These are phyloP conservation scores for Colletotrichum tofieldiae DNA, from an alignment of 2,329 filamentous ascomycete genomes.

Conservation along the genomic window DNA sequence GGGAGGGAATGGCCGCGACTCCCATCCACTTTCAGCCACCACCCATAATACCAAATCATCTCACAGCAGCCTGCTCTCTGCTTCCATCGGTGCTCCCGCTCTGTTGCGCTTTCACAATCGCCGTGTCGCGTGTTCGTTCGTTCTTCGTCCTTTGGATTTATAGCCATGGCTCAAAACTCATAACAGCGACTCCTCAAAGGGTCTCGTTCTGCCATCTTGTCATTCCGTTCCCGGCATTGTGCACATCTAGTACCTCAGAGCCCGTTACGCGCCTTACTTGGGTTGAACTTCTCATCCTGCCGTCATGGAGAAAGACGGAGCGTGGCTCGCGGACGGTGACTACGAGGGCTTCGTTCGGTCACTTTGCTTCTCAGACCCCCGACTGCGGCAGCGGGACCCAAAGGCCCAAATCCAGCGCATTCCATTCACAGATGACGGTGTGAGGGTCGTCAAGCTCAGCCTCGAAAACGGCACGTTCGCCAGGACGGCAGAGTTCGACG, in stretches of 20 bases:
- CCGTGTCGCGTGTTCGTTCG: background rate
- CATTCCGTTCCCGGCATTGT: background rate
- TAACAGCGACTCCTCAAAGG: background rate
- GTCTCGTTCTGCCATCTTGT: background rate
- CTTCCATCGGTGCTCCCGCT: background rate
- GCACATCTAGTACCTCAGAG: background rate
- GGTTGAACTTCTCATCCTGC: background rate
- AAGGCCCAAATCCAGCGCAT: constrained; percentile 44
- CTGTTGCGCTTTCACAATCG: background rate
- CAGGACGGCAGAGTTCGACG: constrained; percentile 34
- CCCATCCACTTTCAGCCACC: constrained; percentile 26
- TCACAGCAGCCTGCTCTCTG: constrained; percentile 23
- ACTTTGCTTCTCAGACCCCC: constrained; percentile 43
- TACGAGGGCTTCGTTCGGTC: constrained; percentile 42
- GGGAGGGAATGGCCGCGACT: constrained; percentile 6
- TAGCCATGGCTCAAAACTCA: constrained; percentile 11
- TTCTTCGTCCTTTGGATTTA: background rate
- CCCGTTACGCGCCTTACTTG: background rate
- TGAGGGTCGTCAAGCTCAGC: constrained; percentile 42
- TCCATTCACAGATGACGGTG: constrained; percentile 41
- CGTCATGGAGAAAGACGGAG: constrained; percentile 31
- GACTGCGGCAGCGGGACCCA: constrained; percentile 44
- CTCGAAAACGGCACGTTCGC: constrained; percentile 35
- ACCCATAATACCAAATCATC: background rate
- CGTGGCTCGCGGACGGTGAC: constrained; percentile 34